Conservation (phyloP, 1,284 basidiomycete species). For the Caloboletus firmus region DNA sequence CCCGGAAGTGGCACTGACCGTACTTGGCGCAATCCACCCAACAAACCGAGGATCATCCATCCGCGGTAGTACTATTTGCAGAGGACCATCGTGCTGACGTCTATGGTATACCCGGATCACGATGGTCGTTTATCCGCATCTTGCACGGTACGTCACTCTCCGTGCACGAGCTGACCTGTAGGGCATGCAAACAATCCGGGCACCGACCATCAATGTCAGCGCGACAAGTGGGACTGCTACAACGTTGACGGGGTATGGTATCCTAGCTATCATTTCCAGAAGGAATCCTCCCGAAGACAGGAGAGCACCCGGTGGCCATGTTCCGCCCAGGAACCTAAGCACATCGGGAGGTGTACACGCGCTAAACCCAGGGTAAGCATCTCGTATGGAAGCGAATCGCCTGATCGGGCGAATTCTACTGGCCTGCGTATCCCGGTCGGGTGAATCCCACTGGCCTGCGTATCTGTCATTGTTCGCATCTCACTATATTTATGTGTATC, state of each 20-base stretch:
- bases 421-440: slow-evolving; percentile 1
- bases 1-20: background rate
- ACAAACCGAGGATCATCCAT: slow-evolving; percentile 18
- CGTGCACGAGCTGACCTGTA: background rate
- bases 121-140: background rate
- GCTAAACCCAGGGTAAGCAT: background rate
- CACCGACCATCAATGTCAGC: slow-evolving; percentile 1
- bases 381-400: slow-evolving; percentile 14
- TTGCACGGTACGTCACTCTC: slow-evolving; percentile 12
- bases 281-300: slow-evolving; percentile 4
- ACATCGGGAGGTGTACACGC: background rate
- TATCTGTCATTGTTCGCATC: slow-evolving; percentile 5
- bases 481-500: slow-evolving; percentile 1
- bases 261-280: background rate
- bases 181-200: background rate
- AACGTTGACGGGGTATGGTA: background rate
- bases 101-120: slow-evolving; percentile 10
- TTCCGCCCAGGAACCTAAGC: background rate
- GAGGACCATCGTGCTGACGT: slow-evolving; percentile 9
- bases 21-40: background rate
- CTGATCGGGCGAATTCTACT: slow-evolving; percentile 6
- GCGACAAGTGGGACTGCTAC: background rate
- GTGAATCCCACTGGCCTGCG: slow-evolving; percentile 11
- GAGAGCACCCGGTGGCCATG: slow-evolving; percentile 2
- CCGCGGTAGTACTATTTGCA: background rate